These are phyloP conservation scores for Scytalidium lignicola DNA, from an alignment of 2,329 filamentous ascomycete genomes.

Conservation along the genomic window DNA sequence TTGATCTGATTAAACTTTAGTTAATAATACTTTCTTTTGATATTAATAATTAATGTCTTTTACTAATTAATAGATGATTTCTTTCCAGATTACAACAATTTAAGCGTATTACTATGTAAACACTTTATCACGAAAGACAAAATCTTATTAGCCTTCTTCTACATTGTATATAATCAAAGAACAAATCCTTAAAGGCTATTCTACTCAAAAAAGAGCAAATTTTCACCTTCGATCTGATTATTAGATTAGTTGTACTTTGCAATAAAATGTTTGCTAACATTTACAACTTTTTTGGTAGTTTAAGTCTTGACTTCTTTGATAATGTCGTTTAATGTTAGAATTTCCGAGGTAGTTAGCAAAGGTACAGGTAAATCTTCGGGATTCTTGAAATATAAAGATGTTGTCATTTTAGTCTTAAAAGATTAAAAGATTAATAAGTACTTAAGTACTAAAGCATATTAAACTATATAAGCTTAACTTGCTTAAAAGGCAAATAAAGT, in stretches of 20 bases:
- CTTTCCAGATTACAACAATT: too few relatives aligned
- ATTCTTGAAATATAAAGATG: slow-evolving; percentile 5
- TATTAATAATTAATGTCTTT: too few relatives aligned
- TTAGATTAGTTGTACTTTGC: slow-evolving; percentile 9
- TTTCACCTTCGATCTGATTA: slow-evolving; percentile 9
- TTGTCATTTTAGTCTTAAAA: neutral
- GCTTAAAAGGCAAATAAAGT: too few relatives aligned
- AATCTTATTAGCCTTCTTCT: slow-evolving; percentile 6
- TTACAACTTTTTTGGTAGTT: slow-evolving; percentile 7
- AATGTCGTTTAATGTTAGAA: slow-evolving; percentile 3
- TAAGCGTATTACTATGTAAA: slow-evolving; percentile 5
- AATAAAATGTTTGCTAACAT: slow-evolving; percentile 9
- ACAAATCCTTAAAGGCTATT: slow-evolving; percentile 3
- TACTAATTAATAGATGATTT: too few relatives aligned
- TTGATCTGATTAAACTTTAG: too few relatives aligned
- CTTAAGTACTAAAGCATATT: too few relatives aligned
- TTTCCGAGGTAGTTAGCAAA: slow-evolving; percentile 5
- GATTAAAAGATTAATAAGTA: neutral
- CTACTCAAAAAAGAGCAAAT: slow-evolving; percentile 9
- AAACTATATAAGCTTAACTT: too few relatives aligned
- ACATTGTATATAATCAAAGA: slow-evolving; percentile 12
- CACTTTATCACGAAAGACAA: slow-evolving; percentile 9
- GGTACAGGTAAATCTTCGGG: slow-evolving; percentile 5
- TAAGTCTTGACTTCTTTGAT: slow-evolving; percentile 7
- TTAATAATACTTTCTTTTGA: too few relatives aligned